Evolutionary conservation across 257 asterid species (phyloP).

Genomic region (Dorcoceras hygrometricum): DNA sequence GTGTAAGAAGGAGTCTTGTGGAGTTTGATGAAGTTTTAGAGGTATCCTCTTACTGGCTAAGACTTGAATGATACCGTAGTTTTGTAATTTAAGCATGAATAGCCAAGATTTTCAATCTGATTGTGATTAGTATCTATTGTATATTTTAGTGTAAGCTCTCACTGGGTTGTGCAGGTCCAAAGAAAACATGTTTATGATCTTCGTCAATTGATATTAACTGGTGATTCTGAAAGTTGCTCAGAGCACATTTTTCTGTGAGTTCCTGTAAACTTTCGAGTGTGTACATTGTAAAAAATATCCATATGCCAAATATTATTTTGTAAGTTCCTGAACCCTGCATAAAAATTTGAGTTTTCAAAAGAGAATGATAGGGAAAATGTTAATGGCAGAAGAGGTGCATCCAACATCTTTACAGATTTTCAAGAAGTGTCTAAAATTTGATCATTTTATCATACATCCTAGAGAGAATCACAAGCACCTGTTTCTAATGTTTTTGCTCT

Average conservation of each 20-base stretch:
- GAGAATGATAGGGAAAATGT: too few relatives aligned
- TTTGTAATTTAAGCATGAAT: too few relatives aligned
- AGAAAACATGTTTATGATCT: conserved; percentile 94
- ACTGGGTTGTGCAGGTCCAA: conserved; percentile 67
- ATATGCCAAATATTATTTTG: neutral
- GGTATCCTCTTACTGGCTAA: conserved; percentile 43
- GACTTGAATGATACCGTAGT: neutral
- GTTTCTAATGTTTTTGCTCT: neutral
- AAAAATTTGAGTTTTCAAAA: too few relatives aligned
- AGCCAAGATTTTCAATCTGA: neutral
- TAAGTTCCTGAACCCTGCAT: neutral
- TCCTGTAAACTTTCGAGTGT: conserved; percentile 19
- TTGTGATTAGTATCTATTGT: conserved; percentile 14
- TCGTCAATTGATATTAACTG: conserved; percentile 80
- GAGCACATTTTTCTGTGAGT: conserved; percentile 85
- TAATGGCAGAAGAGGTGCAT: too few relatives aligned
- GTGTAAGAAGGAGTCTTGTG: conserved; percentile 88
- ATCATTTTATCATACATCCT: neutral
- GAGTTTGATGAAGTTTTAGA: conserved; percentile 99
- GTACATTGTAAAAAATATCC: conserved; percentile 15
- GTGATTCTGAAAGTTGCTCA: conserved; percentile 82
- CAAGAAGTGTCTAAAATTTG: neutral
- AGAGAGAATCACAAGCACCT: neutral
- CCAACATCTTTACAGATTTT: neutral
- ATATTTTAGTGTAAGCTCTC: conserved; percentile 16